Conservation (phyloP, 2,329 filamentous ascomycete species). For the Talaromyces funiculosus region DNA sequence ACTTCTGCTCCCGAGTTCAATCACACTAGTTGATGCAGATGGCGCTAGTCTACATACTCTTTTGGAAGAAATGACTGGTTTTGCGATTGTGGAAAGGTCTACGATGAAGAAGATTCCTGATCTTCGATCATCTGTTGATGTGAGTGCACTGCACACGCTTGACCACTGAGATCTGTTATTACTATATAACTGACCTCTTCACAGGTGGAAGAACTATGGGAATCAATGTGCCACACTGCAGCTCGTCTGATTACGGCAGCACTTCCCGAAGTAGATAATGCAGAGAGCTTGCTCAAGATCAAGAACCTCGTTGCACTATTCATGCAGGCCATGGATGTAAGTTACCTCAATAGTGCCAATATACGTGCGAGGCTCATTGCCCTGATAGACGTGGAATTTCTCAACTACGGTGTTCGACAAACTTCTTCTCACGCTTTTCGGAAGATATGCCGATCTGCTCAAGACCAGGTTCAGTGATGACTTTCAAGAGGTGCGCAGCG, state of each 20-base stretch:
- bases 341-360: conserved; percentile 19
- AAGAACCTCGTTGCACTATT: conserved; percentile 91
- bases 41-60: conserved; percentile 81
- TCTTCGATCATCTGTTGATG: conserved; percentile 74
- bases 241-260: conserved; percentile 77
- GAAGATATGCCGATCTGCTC: conserved; percentile 86
- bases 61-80: conserved; percentile 88
- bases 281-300: conserved; percentile 85
- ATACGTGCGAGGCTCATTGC: not conserved
- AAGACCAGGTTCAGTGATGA: conserved; percentile 91
- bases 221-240: conserved; percentile 89
- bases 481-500: conserved; percentile 75
- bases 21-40: conserved; percentile 76
- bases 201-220: conserved; percentile 95
- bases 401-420: conserved; percentile 74
- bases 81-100: conserved; percentile 91
- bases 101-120: conserved; percentile 84
- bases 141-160: conserved; percentile 39
- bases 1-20: conserved; percentile 67
- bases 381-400: conserved; percentile 78
- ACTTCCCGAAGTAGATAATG: conserved; percentile 73
- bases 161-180: not conserved
- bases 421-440: conserved; percentile 81
- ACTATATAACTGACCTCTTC: not conserved
- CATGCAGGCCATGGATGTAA: conserved; percentile 94